Conservation (phyloP, 2,329 filamentous ascomycete species). For the Cladosporium sp. region DNA sequence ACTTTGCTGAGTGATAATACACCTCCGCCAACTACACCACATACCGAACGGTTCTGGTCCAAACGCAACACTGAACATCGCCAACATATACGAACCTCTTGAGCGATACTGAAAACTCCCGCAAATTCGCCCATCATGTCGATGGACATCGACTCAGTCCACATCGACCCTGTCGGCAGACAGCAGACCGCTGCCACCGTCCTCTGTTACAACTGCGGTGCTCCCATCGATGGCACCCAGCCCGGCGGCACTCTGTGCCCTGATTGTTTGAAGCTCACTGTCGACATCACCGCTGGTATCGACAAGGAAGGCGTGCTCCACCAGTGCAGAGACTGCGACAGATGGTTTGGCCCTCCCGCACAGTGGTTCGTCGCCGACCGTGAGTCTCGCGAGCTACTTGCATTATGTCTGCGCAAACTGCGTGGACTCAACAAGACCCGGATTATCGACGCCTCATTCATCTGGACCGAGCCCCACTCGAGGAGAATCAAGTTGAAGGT, state of each 20-base stretch:
- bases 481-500: conserved; percentile 89
- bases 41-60: neutral
- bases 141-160: conserved; percentile 34
- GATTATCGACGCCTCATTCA: conserved; percentile 92
- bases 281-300: conserved; percentile 88
- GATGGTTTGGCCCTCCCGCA: conserved; percentile 81
- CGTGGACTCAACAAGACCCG: conserved; percentile 81
- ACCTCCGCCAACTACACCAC: neutral
- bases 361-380: conserved; percentile 81
- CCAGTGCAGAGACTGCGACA: conserved; percentile 89
- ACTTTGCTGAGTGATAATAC: neutral
- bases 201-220: conserved; percentile 96
- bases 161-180: conserved; percentile 18
- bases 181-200: conserved; percentile 54
- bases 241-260: conserved; percentile 85
- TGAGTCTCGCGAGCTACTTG: conserved; percentile 88
- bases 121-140: conserved; percentile 26
- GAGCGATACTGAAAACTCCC: neutral
- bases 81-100: neutral
- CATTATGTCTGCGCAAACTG: conserved; percentile 84
- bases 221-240: conserved; percentile 86
- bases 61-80: neutral
- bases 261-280: conserved; percentile 90
- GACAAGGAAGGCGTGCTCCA: conserved; percentile 86
- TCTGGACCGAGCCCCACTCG: conserved; percentile 98